phyloP scores from a whole-genome alignment of 2,329 filamentous ascomycete genomes.

The Trichoderma breve region DNA sequence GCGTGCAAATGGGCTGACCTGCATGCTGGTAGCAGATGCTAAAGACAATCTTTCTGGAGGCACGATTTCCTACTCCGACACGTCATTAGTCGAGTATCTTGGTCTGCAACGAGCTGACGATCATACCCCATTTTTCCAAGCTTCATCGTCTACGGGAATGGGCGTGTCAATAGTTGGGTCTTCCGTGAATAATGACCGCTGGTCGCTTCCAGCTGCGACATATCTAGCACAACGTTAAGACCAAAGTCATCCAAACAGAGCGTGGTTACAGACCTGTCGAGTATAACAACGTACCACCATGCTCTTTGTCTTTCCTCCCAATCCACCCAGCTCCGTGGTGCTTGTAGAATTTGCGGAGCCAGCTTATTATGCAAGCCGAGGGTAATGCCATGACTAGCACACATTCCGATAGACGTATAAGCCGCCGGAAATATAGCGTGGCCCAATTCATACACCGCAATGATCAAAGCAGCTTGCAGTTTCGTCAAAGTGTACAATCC shows the following conservation, averaged over 20 bases:
- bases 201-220: background rate
- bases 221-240: background rate
- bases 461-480: background rate
- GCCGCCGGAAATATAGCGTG: background rate
- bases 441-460: background rate
- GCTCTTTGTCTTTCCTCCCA: background rate
- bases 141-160: background rate
- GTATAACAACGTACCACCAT: background rate
- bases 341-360: background rate
- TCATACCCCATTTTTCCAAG: background rate
- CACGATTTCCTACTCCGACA: background rate
- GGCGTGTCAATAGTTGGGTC: background rate
- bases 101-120: background rate
- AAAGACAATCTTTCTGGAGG: background rate
- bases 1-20: background rate
- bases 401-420: background rate
- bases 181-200: background rate
- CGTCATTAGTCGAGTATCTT: background rate
- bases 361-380: background rate
- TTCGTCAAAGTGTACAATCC: background rate
- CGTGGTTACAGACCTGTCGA: background rate
- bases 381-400: background rate
- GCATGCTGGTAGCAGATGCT: background rate
- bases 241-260: background rate
- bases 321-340: background rate